phyloP scores from a whole-genome alignment of 495 filamentous ascomycete genomes.

The Cercophora newfieldiana region DNA sequence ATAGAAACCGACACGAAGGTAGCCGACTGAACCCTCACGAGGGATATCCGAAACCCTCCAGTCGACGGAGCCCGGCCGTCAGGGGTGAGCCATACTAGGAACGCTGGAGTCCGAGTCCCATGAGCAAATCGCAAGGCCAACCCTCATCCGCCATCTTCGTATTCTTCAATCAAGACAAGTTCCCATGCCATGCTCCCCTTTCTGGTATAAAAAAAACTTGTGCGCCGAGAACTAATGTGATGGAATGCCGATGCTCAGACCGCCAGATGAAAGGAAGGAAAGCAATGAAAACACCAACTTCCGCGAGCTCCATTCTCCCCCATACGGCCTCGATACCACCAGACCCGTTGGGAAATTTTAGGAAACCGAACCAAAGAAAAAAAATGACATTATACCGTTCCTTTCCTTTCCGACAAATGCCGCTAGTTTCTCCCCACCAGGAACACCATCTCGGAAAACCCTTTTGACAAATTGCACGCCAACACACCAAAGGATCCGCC shows the following conservation, averaged over 20 bases:
- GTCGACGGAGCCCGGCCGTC: neutral
- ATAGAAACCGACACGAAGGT: too few species aligned
- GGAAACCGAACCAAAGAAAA: neutral
- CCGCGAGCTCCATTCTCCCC: neutral
- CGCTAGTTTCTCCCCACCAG: neutral
- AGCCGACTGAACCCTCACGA: neutral
- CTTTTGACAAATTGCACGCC: slow-evolving; percentile 7
- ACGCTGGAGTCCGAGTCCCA: neutral
- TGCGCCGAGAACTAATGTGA: neutral
- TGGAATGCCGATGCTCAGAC: neutral
- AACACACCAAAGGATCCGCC: neutral
- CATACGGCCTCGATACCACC: neutral
- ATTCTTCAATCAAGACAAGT: neutral
- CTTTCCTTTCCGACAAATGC: neutral
- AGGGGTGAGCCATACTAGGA: neutral
- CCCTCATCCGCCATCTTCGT: neutral
- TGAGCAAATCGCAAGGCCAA: neutral
- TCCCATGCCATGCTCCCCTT: neutral
- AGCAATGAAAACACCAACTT: neutral
- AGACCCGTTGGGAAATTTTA: neutral
- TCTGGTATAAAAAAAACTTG: neutral
- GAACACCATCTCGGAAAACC: slow-evolving; percentile 3
- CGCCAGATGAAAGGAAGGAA: neutral
- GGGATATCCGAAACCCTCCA: neutral
- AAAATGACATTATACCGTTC: neutral